Evolutionary conservation across 176 grass and related monocot genomes (phyloP).

Genomic region (Leersia perrieri): DNA sequence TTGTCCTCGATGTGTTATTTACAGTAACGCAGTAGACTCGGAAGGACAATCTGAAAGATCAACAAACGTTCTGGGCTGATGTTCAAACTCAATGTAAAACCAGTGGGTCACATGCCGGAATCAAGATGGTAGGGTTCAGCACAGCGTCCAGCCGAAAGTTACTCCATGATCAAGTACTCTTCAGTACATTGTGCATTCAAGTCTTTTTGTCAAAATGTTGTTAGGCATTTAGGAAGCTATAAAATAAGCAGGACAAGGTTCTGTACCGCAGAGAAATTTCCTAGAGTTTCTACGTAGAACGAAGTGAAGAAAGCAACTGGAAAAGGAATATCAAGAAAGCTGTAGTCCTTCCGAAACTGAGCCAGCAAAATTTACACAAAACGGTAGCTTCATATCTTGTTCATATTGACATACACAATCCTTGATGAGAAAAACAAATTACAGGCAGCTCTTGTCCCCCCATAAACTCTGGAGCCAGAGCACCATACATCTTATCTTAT

Average conservation of each 20-base stretch:
- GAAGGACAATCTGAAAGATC: not conserved
- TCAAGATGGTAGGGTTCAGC: not conserved
- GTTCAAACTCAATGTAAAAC: not conserved
- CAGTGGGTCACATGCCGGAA: not conserved
- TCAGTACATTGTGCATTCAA: not conserved
- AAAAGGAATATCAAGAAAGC: not conserved
- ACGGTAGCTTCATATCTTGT: constrained; percentile 31
- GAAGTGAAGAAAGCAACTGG: not conserved
- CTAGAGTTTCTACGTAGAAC: no score
- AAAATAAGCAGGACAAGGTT: constrained; percentile 9
- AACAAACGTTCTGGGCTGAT: not conserved
- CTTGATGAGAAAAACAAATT: constrained; percentile 17
- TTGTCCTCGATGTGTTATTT: not conserved
- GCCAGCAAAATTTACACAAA: constrained; percentile 2
- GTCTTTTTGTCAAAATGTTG: not conserved
- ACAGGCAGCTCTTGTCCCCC: constrained; percentile 32
- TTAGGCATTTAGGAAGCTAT: not conserved
- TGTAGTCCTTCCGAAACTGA: not conserved
- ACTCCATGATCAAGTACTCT: not conserved
- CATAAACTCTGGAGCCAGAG: constrained; percentile 18
- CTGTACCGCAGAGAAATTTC: not conserved
- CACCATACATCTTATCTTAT: constrained; percentile 34
- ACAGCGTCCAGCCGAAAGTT: not conserved
- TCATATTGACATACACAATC: constrained; percentile 43
- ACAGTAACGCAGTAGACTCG: not conserved